Evolutionary conservation across 768 basidiomycete genomes (phyloP), one percentile per base, ranked within the genome.

Genomic region (Auricularia auricula-judae): DNA sequence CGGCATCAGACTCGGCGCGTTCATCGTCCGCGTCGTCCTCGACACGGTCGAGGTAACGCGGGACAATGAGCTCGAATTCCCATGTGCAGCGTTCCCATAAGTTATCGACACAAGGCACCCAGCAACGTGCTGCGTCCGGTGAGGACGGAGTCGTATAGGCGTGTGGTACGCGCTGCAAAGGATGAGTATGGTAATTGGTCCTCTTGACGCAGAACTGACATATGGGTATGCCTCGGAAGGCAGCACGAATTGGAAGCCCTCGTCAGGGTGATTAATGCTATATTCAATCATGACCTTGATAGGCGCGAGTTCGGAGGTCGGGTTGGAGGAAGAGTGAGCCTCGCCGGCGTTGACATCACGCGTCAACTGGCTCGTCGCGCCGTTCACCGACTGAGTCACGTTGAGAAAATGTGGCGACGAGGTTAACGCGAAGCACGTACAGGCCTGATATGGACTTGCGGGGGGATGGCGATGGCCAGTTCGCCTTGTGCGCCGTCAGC

Each of bases 21-120:
- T 51, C 75, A 61, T 86, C 87, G 35, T 81, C 82, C 42, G 74
- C 78, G 61, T 70, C 71, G 64, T 72, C 66, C 67, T 82, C 80
- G 11, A 77, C 79, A 66, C 89, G 89, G 72, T 92, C 87, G 14
- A 91, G 77, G 71, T 85, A 87, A 68, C 87, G 81, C 61, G 95
- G 94, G 39, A 97, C 95, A 62, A 97, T 85, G 73, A 97, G 92
- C 74, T 98, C 93, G 65, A 98, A 89, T 71, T 99, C 97, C 97
- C 97, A 99, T 5, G 96, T 95, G 69, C 91, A 97, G 70, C 92
- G 88, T 75, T 97, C 95, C 91, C 93, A 96, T 23, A 93, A 75
- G 69, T 85, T 91, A 74, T 99, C 97, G 21, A 98, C 75, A 70
- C 97, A 99, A 14, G 97, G 97, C n/a, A 98, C 87, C 97, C 97